Evolutionary conservation across 768 basidiomycete species (phyloP), one percentile per base, ranked within the genome.

Genomic region (Boletus reticulatus): DNA sequence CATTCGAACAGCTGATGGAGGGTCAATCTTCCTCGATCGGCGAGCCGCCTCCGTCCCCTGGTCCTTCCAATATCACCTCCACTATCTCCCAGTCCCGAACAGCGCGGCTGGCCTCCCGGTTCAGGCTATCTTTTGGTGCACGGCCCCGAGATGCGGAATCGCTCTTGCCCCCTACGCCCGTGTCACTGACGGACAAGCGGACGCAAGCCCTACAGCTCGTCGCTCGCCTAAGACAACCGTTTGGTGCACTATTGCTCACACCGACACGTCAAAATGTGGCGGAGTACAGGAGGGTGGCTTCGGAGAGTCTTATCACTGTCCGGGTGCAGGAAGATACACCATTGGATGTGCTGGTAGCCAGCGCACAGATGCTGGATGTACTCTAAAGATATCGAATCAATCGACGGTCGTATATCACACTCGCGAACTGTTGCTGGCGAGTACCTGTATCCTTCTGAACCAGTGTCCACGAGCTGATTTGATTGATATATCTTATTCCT

Each of bases 241-340:
- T 47, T 14, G 31, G 32, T 12, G 32, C 47, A 11, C 16, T 48
- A 20, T 24, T 48, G 13, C 6, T 58, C 16, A 32, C 44, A 1
- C 53, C 31, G 6, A 19, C 4, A 2, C 52, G 39, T 12, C 38
- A 36, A 4, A 27, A 52, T 17, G 39, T 31, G 6, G 19, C 5
- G 4, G 55, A 29, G 24, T 62, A 58, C 38, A 51, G n/a, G 48
- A 52, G 60, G 50, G 47, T 62, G 1, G 60, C 42, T 17, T 6
- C 56, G 6, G 60, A 62, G 3, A 50, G 48, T 22, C 1, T 43
- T 10, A 58, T 62, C 31, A 62, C 5, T 0, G 60, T 58, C 1
- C 51, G 27, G 43, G 12, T 62, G 9, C n/a, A 22, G n/a, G 32
- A 50, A 14, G 20, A 42, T 1, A 47, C 19, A 5, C 11, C 48